Base-by-base conservation (phyloP, 352 stramenopile species). In the Pythium brassicae region DNA sequence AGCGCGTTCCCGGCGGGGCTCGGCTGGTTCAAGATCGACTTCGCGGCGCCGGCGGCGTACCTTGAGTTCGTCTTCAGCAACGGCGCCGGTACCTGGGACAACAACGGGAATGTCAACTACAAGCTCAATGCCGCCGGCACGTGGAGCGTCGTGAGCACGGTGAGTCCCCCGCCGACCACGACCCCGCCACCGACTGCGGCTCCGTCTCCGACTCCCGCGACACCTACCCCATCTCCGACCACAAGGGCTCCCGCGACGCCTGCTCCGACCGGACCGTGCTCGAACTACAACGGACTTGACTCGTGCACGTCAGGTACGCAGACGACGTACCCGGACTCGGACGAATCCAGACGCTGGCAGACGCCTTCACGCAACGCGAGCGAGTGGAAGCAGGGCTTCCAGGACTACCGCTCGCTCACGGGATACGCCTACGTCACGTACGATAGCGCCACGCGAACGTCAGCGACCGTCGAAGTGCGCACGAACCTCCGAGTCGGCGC, bases 391-490 rank as follows among this genome's bases (percentile, higher is more conserved):
- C 19, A 48, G 2, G 49, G 69, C 20, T 78, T 71, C 62, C 74
- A 83, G 42, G 74, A 83, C 64, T 81, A 77, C 57, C 53, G 63
- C 17, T 71, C 65, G 1, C 42, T 77, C 20, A 77, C 63, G 9
- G 74, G 71, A 19, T 83, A 83, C 50, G 68, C 71, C 3, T 57
- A 78, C 27, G 74, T 81, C 1, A 56, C 69, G 15, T 84, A 84
- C 61, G 61, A 49, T 5, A 47, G 20, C 22, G 62, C 59, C 0
- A 46, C 25, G 20, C 66, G 71, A 3, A 65, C 42, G 26, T 73
- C 68, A 3, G 74, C 74, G 14, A 79, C 62, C 9, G 71, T 83
- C 20, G 65, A 65, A 6, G 71, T 75, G 9, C 69, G 71, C 15
- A 79, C 71, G 1, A 53, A 56, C 14, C 52, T 82, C 1, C 69